Evolutionary conservation across 257 asterid species (phyloP).

Genomic region (Nicotiana otophora): DNA sequence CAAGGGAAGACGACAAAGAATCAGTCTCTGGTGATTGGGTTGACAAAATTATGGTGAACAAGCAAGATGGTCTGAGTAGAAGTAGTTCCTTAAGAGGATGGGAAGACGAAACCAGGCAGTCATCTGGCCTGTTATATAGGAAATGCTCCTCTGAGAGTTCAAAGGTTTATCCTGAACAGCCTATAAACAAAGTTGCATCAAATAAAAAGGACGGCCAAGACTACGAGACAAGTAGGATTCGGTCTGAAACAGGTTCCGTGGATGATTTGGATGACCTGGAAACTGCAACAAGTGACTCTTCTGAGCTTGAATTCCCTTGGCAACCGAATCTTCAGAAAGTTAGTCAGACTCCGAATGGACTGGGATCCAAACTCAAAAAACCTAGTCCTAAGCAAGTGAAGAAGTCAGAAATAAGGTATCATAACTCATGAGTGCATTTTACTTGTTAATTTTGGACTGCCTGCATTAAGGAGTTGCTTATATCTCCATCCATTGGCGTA

Average conservation of each 20-base stretch:
- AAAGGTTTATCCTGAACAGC: conserved; percentile 17
- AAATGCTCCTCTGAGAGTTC: conserved; percentile 18
- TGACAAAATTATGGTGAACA: conserved; percentile 47
- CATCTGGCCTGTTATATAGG: conserved; percentile 27
- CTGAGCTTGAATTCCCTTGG: conserved; percentile 52
- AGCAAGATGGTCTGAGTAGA: conserved; percentile 23
- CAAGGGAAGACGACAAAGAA: conserved; percentile 40
- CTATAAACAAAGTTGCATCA: conserved; percentile 1
- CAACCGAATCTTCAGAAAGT: conserved; percentile 35
- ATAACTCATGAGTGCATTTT: neutral
- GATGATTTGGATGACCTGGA: conserved; percentile 53
- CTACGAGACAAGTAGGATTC: conserved; percentile 18
- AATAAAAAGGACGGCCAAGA: conserved; percentile 43
- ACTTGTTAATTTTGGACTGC: neutral
- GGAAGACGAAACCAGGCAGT: conserved; percentile 21
- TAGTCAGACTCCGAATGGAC: conserved; percentile 26
- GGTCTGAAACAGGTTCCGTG: conserved; percentile 8
- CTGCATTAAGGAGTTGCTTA: neutral
- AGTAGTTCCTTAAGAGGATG: conserved; percentile 15
- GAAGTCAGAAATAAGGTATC: conserved; percentile 52
- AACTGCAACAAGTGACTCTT: conserved; percentile 63
- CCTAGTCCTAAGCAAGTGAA: conserved; percentile 45
- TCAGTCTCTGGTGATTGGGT: conserved; percentile 42
- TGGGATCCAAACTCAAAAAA: conserved; percentile 41
- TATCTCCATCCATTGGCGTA: neutral